A percentile compares a stretch with the other conserved stretches of the same genome.
Conservation (phyloP, 768 basidiomycete species). For the Rossbeevera mucosa region DNA sequence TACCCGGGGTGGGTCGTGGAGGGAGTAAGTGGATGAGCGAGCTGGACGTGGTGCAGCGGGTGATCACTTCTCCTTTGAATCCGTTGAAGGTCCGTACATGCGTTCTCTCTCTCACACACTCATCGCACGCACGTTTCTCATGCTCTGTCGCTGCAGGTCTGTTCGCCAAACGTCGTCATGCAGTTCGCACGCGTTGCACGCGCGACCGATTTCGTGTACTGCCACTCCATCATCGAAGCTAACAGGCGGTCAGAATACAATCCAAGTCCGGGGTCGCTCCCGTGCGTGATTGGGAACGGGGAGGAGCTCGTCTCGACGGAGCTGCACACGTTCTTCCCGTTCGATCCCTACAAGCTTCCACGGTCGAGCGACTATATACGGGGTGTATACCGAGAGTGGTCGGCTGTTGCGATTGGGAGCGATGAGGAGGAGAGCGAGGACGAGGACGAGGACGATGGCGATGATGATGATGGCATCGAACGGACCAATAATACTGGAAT, state of each 20-base stretch:
- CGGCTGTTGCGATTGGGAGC: conserved; percentile 64
- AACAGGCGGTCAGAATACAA: conserved; percentile 67
- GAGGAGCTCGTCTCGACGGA: conserved; percentile 51
- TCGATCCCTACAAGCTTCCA: conserved; percentile 93
- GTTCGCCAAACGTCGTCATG: conserved; percentile 83
- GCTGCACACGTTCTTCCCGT: conserved; percentile 94
- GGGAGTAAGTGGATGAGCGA: conserved; percentile 81
- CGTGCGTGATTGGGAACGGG: conserved; percentile 20
- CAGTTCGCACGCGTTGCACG: conserved; percentile 95
- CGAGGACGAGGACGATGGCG: conserved; percentile 40
- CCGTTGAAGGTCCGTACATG: conserved; percentile 57
- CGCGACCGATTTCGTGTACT: conserved; percentile 87
- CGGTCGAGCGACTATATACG: conserved; percentile 74
- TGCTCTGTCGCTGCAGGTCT: conserved; percentile 52
- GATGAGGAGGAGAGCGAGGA: conserved; percentile 72
- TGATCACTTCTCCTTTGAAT: conserved; percentile 78
- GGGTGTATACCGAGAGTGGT: conserved; percentile 87
- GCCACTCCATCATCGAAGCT: conserved; percentile 87
- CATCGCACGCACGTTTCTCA: not conserved
- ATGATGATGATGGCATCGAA: not conserved
- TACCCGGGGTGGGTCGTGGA: conserved; percentile 39
- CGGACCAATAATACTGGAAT: not conserved
- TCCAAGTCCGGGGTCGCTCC: conserved; percentile 21
- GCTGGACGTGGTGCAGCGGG: conserved; percentile 71
- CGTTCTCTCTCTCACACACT: not conserved